Percentiles rank a stretch among this genome's conserved stretches.
These are phyloP conservation scores for Macaranga tanarius DNA, from an alignment of 441 rosid species.

Conservation along the genomic window DNA sequence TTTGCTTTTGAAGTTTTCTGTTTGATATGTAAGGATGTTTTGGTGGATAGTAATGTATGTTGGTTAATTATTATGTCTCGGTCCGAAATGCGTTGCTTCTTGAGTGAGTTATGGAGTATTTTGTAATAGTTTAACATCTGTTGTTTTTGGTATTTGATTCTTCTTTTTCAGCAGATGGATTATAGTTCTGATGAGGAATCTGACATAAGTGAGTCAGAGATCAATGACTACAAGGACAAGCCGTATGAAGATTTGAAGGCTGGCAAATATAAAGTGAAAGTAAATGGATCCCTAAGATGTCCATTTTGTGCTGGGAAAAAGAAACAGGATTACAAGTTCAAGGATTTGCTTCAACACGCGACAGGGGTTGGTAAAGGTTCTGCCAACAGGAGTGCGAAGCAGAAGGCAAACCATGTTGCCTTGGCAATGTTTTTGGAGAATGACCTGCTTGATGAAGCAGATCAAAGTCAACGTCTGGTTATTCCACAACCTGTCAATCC, in stretches of 20 bases:
- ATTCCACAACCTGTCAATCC: conserved; percentile 26
- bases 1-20: neutral
- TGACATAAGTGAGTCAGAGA: conserved; percentile 72
- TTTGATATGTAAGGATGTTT: neutral
- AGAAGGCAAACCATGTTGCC: conserved; percentile 77
- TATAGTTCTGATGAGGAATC: conserved; percentile 66
- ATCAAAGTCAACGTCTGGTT: conserved; percentile 29
- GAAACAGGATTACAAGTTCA: conserved; percentile 72
- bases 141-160: neutral
- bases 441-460: conserved; percentile 56
- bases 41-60: neutral
- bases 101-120: neutral
- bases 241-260: conserved; percentile 52
- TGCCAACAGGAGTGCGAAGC: conserved; percentile 59
- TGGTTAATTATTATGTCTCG: neutral
- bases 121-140: neutral
- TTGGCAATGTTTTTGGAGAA: conserved; percentile 58
- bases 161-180: conserved; percentile 39
- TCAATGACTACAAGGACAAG: conserved; percentile 48
- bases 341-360: conserved; percentile 83
- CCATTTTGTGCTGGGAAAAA: conserved; percentile 86
- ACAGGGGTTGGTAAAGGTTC: conserved; percentile 81
- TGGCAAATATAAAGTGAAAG: conserved; percentile 58
- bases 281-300: conserved; percentile 60
- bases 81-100: neutral